Conservation (phyloP, 768 basidiomycete species). For the Russula sp. region DNA sequence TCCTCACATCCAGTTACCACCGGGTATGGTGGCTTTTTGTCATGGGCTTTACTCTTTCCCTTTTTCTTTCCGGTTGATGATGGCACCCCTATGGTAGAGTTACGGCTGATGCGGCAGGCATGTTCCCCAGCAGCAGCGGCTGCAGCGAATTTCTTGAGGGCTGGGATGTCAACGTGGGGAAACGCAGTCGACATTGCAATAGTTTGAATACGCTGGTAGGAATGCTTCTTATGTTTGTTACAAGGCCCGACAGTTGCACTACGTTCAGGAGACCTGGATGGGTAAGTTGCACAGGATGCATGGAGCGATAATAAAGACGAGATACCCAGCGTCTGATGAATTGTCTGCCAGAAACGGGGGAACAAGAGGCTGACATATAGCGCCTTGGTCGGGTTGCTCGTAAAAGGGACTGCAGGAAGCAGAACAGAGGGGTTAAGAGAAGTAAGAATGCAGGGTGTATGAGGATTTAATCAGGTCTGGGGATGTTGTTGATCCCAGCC, state of each 20-base stretch:
- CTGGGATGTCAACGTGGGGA: constrained; percentile 35
- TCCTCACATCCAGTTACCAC: constrained; percentile 32
- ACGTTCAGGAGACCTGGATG: neutral
- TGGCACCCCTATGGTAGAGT: constrained; percentile 8
- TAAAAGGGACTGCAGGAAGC: neutral
- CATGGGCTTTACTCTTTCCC: constrained; percentile 23
- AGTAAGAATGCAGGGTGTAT: neutral
- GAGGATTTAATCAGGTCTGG: neutral
- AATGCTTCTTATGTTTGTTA: constrained; percentile 8
- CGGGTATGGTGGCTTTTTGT: constrained; percentile 27
- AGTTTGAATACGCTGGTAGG: neutral
- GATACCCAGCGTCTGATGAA: constrained; percentile 6
- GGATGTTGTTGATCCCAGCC: neutral
- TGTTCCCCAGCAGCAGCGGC: constrained; percentile 33
- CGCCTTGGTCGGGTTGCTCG: neutral
- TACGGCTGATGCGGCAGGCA: constrained; percentile 26
- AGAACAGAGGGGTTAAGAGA: neutral
- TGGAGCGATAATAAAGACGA: neutral
- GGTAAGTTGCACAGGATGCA: neutral
- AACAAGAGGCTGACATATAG: constrained; percentile 17
- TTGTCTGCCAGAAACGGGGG: neutral
- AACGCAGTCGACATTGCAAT: constrained; percentile 31
- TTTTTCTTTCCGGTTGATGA: constrained; percentile 16
- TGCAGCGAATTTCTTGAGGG: constrained; percentile 34
- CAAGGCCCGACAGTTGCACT: neutral